Conservation (phyloP, 2,329 filamentous ascomycete species). For the Apiospora kogelbergensis region DNA sequence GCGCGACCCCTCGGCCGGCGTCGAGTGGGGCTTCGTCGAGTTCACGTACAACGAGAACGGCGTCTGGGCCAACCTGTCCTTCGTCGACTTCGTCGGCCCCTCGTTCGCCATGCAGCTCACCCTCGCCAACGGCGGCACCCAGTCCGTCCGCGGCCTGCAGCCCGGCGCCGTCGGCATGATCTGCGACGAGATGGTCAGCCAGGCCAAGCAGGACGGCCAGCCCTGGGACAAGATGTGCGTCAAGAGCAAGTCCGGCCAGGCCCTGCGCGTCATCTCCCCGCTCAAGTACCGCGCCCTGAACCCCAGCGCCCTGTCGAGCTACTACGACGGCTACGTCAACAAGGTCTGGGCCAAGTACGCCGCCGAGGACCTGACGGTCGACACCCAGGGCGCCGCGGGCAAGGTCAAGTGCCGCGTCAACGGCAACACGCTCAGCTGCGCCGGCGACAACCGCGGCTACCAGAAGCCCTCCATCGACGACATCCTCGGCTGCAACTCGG, state of each 20-base stretch:
- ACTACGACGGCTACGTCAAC: constrained; percentile 47
- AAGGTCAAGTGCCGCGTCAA: constrained; percentile 39
- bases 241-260: constrained; percentile 31
- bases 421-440: constrained; percentile 37
- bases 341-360: constrained; percentile 46
- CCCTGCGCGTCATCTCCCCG: constrained; percentile 46
- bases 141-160: constrained; percentile 40
- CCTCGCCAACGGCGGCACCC: constrained; percentile 33
- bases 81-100: constrained; percentile 52
- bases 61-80: constrained; percentile 49
- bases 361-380: constrained; percentile 37
- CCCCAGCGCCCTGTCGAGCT: constrained; percentile 35
- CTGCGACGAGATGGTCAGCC: constrained; percentile 40
- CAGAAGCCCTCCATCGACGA: constrained; percentile 42
- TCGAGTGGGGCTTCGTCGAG: constrained; percentile 53
- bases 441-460: constrained; percentile 43
- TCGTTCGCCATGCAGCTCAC: constrained; percentile 49
- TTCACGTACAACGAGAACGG: constrained; percentile 41
- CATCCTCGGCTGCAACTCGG: constrained; percentile 52
- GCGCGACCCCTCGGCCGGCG: constrained; percentile 39
- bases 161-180: constrained; percentile 36
- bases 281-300: constrained; percentile 39
- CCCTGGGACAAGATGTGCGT: constrained; percentile 48
- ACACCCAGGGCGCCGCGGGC: constrained; percentile 35
- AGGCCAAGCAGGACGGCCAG: constrained; percentile 37